A percentile compares a stretch with the other conserved stretches of the same genome.
Evolutionary conservation across 176 grass and related monocot genomes (phyloP).

Genomic region (Tuctoria greenei): DNA sequence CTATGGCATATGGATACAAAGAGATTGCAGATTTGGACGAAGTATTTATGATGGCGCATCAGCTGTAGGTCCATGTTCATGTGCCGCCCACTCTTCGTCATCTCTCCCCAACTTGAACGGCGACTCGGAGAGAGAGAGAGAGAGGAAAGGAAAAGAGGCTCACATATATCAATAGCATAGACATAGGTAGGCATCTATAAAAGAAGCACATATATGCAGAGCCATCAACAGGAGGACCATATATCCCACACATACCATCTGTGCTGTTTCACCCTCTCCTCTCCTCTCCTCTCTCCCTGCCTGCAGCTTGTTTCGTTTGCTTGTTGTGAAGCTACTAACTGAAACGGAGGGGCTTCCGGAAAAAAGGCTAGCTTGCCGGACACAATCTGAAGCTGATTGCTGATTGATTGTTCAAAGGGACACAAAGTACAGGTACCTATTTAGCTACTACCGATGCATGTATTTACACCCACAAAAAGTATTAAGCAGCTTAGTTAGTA

Average conservation of each 20-base stretch:
- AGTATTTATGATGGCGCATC: constrained; percentile 52
- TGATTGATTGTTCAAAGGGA: constrained; percentile 18
- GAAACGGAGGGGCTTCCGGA: constrained; percentile 33
- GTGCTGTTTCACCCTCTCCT: constrained; percentile 26
- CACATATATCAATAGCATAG: background rate
- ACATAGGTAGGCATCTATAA: constrained; percentile 46
- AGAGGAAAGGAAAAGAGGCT: background rate
- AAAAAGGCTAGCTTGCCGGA: constrained; percentile 6
- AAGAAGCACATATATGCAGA: constrained; percentile 44
- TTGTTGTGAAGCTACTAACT: constrained; percentile 20
- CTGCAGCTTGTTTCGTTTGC: background rate
- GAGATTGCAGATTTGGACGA: constrained; percentile 20
- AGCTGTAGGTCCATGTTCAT: constrained; percentile 41
- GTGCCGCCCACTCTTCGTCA: constrained; percentile 41
- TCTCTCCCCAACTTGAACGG: constrained; percentile 32
- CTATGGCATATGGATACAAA: background rate
- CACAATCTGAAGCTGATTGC: constrained; percentile 9
- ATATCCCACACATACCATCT: constrained; percentile 35
- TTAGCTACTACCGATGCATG: background rate
- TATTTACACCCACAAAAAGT: background rate
- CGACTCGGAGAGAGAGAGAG: constrained; percentile 1
- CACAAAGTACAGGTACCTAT: constrained; percentile 12
- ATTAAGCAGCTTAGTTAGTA: background rate
- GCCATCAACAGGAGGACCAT: constrained; percentile 49
- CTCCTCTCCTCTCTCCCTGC: background rate